A percentile compares a stretch with the other conserved stretches of the same genome.
Evolutionary conservation across 2,329 filamentous ascomycete species (phyloP).

Genomic region (Diaporthe ilicicola): DNA sequence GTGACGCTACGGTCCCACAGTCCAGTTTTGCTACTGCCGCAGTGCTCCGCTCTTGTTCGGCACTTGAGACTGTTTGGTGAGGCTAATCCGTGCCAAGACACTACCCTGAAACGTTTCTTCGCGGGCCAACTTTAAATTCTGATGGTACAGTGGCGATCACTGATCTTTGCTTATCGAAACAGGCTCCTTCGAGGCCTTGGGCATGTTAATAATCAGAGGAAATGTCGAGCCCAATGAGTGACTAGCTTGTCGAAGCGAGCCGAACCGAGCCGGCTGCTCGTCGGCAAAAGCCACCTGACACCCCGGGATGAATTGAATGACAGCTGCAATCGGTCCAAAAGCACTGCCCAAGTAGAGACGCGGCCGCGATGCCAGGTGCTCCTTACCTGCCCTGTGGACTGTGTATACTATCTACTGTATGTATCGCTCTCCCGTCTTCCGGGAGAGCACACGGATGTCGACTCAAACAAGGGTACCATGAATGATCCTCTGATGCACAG

Average conservation of each 20-base stretch:
- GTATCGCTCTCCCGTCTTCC: background rate
- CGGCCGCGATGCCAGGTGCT: background rate
- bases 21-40: constrained; percentile 6
- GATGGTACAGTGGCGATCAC: background rate
- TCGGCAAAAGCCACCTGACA: background rate
- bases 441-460: background rate
- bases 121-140: constrained; percentile 18
- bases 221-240: background rate
- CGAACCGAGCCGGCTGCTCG: constrained; percentile 3
- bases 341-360: background rate
- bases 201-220: background rate
- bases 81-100: constrained; percentile 28
- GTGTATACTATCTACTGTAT: background rate
- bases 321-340: background rate
- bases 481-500: background rate
- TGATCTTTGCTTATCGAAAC: background rate
- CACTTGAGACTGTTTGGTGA: constrained; percentile 27
- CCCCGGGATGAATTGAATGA: background rate
- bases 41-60: constrained; percentile 14
- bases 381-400: background rate
- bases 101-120: constrained; percentile 27
- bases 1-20: background rate
- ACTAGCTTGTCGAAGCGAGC: background rate
- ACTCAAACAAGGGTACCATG: background rate
- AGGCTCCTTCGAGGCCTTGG: background rate